Evolutionary conservation across 2,329 filamentous ascomycete species (phyloP), one percentile per base, ranked within the genome.

Genomic region (Fusarium xylarioides): DNA sequence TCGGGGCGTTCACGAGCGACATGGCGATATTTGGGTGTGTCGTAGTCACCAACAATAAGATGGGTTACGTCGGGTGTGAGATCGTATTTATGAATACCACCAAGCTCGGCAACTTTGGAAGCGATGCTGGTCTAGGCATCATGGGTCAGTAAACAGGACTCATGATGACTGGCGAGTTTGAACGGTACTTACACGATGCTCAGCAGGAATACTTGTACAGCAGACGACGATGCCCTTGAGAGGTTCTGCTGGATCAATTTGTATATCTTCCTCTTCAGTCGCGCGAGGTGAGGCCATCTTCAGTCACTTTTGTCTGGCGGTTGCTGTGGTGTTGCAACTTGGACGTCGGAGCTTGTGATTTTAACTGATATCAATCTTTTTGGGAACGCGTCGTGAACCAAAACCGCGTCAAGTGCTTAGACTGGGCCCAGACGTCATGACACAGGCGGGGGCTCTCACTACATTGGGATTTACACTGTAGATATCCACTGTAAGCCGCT

Each of bases 31-130:
- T 99, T 99, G 55, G 93, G 90, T 2, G 95, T 98, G 80, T 95
- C 90, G 78, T 94, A 93, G 77, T 93, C 91, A 80, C 95, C 96
- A 70, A 97, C 94, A 71, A 99, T 89, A 52, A 99, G 90, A 84
- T 99, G 96, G 10, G 96, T 98, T 53, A 97, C 94, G 81, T 98
- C 94, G 63, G 93, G 93, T n/a, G 95, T 98, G 49, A 99, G 90
- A 81, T 99, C 95, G 81, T 95, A 92, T 77, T 93, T 95, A 86
- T 97, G 93, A 68, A 89, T 83, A 56, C 95, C 96, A 73, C 96
- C 96, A 86, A 99, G 94, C 79, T 97, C 90, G 71, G 86, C 83
- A 23, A 93, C 93, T 68, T 91, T 89, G 54, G 86, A 82, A 21
- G 89, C 89, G 54, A 94, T 86, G 60, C 90, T 85, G 47, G 83